Evolutionary conservation across 73 alveolate species (phyloP).

Genomic region (Blepharisma japonicum): DNA sequence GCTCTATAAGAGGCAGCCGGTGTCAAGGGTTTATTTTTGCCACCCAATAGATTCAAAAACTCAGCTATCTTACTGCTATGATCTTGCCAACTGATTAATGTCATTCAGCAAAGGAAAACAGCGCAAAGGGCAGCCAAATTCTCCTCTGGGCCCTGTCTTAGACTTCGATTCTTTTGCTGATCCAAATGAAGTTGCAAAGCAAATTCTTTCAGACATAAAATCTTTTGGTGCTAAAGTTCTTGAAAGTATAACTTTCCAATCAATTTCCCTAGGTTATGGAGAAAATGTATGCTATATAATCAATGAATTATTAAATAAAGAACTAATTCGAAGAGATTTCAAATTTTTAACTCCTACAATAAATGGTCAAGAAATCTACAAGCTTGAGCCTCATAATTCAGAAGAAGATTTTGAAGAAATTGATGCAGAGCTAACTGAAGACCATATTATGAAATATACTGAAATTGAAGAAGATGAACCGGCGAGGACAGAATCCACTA

Average conservation of each 20-base stretch:
- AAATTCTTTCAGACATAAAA: conserved; percentile 52
- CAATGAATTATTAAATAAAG: conserved; percentile 81
- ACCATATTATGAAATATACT: conserved; percentile 29
- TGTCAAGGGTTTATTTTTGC: conserved; percentile 76
- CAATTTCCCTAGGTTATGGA: conserved; percentile 65
- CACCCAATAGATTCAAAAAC: conserved; percentile 35
- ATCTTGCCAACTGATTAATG: conserved; percentile 77
- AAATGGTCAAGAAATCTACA: neutral
- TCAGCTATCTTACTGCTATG: conserved; percentile 53
- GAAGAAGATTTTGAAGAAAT: conserved; percentile 5
- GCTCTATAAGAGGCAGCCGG: conserved; percentile 61
- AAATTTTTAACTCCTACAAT: conserved; percentile 60
- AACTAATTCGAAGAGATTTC: conserved; percentile 78
- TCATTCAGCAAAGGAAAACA: conserved; percentile 47
- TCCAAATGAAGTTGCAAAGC: conserved; percentile 49
- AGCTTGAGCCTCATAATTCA: neutral
- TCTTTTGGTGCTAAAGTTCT: conserved; percentile 60
- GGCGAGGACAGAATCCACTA: neutral
- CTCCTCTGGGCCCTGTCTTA: neutral
- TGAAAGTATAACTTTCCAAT: conserved; percentile 36
- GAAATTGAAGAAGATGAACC: conserved; percentile 31
- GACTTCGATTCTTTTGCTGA: neutral
- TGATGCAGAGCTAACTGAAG: conserved; percentile 20
- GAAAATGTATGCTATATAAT: conserved; percentile 76
- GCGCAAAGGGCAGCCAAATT: conserved; percentile 21